Conservation (phyloP, 192 early-diverging fungal genomes). For the Lunasporangiospora selenospora region DNA sequence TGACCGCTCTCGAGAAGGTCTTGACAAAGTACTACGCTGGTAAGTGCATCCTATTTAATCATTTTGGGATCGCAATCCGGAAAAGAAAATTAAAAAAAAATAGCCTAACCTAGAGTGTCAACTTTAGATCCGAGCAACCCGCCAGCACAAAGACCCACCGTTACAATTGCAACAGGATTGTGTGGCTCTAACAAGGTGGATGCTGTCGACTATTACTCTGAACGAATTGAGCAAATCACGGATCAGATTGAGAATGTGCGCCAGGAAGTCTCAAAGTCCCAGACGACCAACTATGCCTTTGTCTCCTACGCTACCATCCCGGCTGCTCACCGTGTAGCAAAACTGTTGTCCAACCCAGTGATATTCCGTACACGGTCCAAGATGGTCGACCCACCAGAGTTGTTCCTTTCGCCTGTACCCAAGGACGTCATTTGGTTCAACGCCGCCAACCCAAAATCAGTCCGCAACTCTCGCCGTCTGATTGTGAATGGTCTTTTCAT, state of each 20-base stretch:
- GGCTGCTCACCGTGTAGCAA: conserved; percentile 53
- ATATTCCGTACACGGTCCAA: conserved; percentile 12
- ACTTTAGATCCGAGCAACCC: conserved; percentile 38
- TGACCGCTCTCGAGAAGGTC: conserved; percentile 69
- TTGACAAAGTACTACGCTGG: conserved; percentile 62
- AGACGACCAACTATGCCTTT: conserved; percentile 72
- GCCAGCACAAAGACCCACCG: conserved; percentile 48
- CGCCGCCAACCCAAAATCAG: conserved; percentile 58
- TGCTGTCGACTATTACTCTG: conserved; percentile 74
- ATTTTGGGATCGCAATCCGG: conserved; percentile 26
- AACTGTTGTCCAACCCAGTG: conserved; percentile 40
- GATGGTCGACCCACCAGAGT: conserved; percentile 38
- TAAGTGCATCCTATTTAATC: too few relatives aligned
- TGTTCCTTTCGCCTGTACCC: conserved; percentile 70
- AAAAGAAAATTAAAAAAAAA: not conserved
- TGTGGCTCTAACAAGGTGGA: conserved; percentile 62
- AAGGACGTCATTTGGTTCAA: conserved; percentile 83
- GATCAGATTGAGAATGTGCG: conserved; percentile 60
- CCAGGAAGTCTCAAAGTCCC: conserved; percentile 52
- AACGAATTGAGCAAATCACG: conserved; percentile 63
- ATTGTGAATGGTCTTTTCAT: conserved; percentile 56
- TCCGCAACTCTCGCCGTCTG: conserved; percentile 51
- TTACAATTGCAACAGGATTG: conserved; percentile 34
- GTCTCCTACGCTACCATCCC: conserved; percentile 68
- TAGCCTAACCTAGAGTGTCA: not conserved